Evolutionary conservation across 2,329 filamentous ascomycete species (phyloP).

Genomic region (Chaetomium strumarium): DNA sequence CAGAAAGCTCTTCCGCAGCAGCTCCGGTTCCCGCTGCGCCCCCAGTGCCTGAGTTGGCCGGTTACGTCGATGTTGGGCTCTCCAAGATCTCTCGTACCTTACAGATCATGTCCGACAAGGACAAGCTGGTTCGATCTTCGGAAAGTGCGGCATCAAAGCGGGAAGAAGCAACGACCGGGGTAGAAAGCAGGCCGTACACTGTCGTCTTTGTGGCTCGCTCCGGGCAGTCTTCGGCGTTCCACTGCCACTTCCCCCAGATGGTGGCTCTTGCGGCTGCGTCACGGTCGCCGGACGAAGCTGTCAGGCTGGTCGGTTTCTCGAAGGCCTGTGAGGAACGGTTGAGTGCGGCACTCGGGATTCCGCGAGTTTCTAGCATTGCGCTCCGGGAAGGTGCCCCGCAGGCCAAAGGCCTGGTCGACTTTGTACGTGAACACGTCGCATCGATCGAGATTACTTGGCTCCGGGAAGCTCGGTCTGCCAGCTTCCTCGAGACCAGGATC

Average conservation of each 20-base stretch:
- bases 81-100: conserved; percentile 57
- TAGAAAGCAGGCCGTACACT: conserved; percentile 33
- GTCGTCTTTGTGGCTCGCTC: conserved; percentile 55
- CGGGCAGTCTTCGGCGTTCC: conserved; percentile 51
- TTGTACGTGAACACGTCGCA: conserved; percentile 47
- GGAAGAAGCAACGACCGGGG: not conserved
- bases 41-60: conserved; percentile 47
- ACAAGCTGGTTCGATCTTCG: not conserved
- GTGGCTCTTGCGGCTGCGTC: conserved; percentile 40
- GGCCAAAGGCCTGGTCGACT: conserved; percentile 50
- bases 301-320: conserved; percentile 57
- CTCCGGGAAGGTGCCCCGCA: conserved; percentile 52
- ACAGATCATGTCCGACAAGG: conserved; percentile 34
- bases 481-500: conserved; percentile 44
- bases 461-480: conserved; percentile 35
- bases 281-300: conserved; percentile 34
- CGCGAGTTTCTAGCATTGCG: conserved; percentile 59
- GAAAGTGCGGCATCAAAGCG: not conserved
- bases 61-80: conserved; percentile 58
- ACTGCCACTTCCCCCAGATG: conserved; percentile 52
- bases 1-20: conserved; percentile 10
- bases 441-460: conserved; percentile 53
- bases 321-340: conserved; percentile 53
- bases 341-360: conserved; percentile 51
- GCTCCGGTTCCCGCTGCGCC: conserved; percentile 19